These are phyloP conservation scores for Tolypocladium ovalisporum DNA, from an alignment of 2,329 filamentous ascomycete genomes.

Conservation along the genomic window DNA sequence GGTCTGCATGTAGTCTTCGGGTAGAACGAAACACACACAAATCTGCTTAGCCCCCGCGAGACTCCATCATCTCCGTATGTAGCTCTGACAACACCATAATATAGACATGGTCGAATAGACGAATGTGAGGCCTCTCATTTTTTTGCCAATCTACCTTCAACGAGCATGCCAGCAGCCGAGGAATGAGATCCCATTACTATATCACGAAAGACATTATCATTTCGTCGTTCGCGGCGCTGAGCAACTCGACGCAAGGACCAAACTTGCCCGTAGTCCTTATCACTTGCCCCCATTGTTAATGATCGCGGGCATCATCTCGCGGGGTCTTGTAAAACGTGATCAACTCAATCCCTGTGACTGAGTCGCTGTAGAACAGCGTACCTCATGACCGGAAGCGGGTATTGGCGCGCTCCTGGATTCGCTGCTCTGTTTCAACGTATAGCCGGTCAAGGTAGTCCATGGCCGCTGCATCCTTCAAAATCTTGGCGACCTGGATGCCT, in stretches of 20 bases:
- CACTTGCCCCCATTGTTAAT: not conserved
- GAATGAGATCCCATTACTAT: not conserved
- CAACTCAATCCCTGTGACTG: conserved; percentile 4
- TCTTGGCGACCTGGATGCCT: conserved; percentile 78
- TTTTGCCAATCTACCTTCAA: not conserved
- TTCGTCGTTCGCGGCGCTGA: conserved; percentile 1
- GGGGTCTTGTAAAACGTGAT: conserved; percentile 8
- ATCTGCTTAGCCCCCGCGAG: not conserved
- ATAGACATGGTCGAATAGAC: not conserved
- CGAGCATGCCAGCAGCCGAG: conserved; percentile 2
- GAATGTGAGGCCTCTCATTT: not conserved
- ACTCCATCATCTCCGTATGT: not conserved
- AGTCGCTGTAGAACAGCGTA: conserved; percentile 3
- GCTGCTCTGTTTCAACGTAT: conserved; percentile 71
- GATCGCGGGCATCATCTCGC: not conserved
- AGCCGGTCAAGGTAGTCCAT: conserved; percentile 75
- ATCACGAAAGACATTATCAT: conserved; percentile 5
- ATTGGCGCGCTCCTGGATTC: conserved; percentile 57
- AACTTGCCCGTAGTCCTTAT: not conserved
- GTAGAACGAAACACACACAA: no score
- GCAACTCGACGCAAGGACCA: not conserved
- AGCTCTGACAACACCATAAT: no score
- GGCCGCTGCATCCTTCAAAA: conserved; percentile 71
- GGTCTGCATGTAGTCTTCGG: not conserved
- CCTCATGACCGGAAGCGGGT: conserved; percentile 20